Evolutionary conservation across 495 filamentous ascomycete species (phyloP), one percentile per base, ranked within the genome.

Genomic region (Viridothelium virens): DNA sequence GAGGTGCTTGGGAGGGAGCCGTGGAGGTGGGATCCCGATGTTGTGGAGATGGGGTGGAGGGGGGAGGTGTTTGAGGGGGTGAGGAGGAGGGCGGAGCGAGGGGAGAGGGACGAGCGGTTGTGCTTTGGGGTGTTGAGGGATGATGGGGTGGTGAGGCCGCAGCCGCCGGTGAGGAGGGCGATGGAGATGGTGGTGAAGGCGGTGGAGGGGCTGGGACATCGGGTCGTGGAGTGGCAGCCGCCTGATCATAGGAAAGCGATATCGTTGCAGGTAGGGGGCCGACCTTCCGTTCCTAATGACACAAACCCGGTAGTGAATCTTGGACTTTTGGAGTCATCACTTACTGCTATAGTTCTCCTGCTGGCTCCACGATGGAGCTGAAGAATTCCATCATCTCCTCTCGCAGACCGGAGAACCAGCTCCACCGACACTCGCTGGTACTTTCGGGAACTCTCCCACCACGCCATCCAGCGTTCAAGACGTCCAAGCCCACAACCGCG

Each of bases 21-120:
- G 14, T 90, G 87, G 87, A 74, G 83, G 10, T 77, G 83, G 70
- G 87, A 90, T 75, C 87, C 87, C 0, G 73, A 85, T 18, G 83
- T 82, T 1, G 66, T 80, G 47, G 82, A 87, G 66, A 67, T 90
- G 7, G 87, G 86, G 7, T 90, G 86, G 87, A 78, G 86, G 48
- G 76, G 81, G 38, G 77, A 82, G 10, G 79, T 83, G 2, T 74
- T 75, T 18, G 76, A 79, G 38, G 67, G 80, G 63, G 77, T 80
- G 11, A 67, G 75, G 18, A 65, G 73, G 31, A 72, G 75, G 9
- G 68, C 63, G 2, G 62, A 64, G 2, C 73, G 71, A 53, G 12
- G 12, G 53, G 7, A 18, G 53, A 2, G 31, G 25, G 48, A 18
- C 5, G 48, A 5, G n/a, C 5, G 48, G 53, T 74, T 87, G 36